phyloP scores from a whole-genome alignment of 1,139 yeast genomes.

The Nakaseomyces nivariensis region DNA sequence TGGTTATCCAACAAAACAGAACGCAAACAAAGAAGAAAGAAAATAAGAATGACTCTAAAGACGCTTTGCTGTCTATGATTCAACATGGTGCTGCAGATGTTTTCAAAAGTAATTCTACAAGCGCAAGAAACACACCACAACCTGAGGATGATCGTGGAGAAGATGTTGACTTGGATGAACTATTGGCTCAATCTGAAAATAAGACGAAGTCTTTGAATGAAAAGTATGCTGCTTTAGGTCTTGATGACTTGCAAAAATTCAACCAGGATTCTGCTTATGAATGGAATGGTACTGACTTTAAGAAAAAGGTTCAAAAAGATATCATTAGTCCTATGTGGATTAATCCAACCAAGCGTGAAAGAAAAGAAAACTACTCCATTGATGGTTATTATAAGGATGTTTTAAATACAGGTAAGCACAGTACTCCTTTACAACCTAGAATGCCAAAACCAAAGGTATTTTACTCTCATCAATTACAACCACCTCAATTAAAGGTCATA shows the following conservation, averaged over 20 bases:
- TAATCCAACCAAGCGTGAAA: constrained; percentile 67
- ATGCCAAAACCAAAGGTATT: constrained; percentile 53
- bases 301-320: constrained; percentile 46
- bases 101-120: constrained; percentile 38
- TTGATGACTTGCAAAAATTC: constrained; percentile 87
- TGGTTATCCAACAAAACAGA: constrained; percentile 93
- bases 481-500: constrained; percentile 49
- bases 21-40: constrained; percentile 36
- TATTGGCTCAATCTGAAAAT: constrained; percentile 67
- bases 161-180: constrained; percentile 69
- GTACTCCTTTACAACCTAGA: constrained; percentile 53
- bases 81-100: constrained; percentile 94
- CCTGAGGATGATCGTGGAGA: constrained; percentile 29
- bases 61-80: constrained; percentile 86
- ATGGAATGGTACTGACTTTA: constrained; percentile 79
- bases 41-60: constrained; percentile 54
- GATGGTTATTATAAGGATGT: constrained; percentile 76
- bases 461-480: constrained; percentile 67
- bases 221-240: constrained; percentile 73
- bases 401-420: constrained; percentile 49
- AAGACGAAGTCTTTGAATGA: constrained; percentile 69
- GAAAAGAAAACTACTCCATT: constrained; percentile 68
- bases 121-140: constrained; percentile 26
- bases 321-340: constrained; percentile 43
- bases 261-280: constrained; percentile 57